Conservation (phyloP, 1,284 basidiomycete genomes). For the Ustilago xerochloae region DNA sequence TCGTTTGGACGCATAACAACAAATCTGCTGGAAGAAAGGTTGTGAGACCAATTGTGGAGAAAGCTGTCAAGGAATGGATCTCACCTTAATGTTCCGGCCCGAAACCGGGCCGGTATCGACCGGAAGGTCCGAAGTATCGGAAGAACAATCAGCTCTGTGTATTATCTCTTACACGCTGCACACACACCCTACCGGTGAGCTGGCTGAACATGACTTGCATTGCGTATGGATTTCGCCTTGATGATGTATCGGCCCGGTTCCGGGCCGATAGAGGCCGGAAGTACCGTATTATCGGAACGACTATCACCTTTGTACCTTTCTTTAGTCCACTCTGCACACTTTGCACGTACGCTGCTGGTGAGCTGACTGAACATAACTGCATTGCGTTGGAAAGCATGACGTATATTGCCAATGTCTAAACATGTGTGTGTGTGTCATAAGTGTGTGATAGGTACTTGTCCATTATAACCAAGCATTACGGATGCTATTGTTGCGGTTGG, state of each 20-base stretch:
- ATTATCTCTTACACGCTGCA: neutral
- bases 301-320: neutral
- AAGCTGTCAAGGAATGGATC: slow-evolving; percentile 50
- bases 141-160: no score
- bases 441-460: no score
- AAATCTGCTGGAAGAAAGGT: slow-evolving; percentile 53
- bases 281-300: no score
- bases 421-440: neutral
- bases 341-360: neutral
- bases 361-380: neutral
- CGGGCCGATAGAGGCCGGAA: neutral
- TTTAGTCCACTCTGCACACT: no score
- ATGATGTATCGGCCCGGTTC: neutral
- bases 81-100: slow-evolving; percentile 2
- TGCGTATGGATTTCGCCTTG: no score
- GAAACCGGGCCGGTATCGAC: neutral
- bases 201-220: neutral
- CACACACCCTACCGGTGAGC: neutral
- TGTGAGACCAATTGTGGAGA: slow-evolving; percentile 58
- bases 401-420: neutral
- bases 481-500: slow-evolving; percentile 13
- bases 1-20: slow-evolving; percentile 50
- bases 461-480: slow-evolving; percentile 32
- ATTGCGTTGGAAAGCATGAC: neutral
- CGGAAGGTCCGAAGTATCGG: no score